A percentile compares a stretch with the other conserved stretches of the same genome.
These are phyloP conservation scores for Triticum timopheevii DNA, from an alignment of 176 grass and related monocot species.

Conservation along the genomic window DNA sequence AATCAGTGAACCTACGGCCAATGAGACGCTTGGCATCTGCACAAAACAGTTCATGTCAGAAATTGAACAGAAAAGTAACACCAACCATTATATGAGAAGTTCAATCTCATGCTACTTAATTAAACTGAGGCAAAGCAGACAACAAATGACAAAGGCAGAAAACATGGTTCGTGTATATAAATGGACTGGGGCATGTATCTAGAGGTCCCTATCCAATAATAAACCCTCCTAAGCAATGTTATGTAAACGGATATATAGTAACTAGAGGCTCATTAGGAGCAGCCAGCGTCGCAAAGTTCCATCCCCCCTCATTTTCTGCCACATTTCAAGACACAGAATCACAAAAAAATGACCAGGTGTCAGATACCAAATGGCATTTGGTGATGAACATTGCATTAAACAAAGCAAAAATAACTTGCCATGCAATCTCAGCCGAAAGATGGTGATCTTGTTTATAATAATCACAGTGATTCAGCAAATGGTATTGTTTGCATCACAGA, in stretches of 20 bases:
- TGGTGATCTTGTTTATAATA: slow-evolving; percentile 52
- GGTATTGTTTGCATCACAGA: slow-evolving; percentile 50
- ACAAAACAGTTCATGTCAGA: not conserved
- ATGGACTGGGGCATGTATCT: not conserved
- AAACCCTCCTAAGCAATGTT: not conserved
- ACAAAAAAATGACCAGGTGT: not conserved
- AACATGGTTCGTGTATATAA: no score
- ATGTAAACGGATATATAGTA: slow-evolving; percentile 50
- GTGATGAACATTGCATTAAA: no score
- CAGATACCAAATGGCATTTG: no score
- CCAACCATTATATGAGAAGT: not conserved
- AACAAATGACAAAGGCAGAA: not conserved
- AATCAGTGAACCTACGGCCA: slow-evolving; percentile 42
- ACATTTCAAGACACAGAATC: slow-evolving; percentile 53
- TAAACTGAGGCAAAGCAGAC: no score
- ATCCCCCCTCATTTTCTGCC: slow-evolving; percentile 35
- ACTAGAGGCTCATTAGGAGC: slow-evolving; percentile 31
- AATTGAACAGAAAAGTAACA: not conserved
- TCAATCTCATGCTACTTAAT: not conserved
- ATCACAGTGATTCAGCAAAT: slow-evolving; percentile 54
- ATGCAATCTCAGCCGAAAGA: slow-evolving; percentile 67
- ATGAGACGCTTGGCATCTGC: slow-evolving; percentile 70
- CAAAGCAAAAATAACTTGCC: not conserved
- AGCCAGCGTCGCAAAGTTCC: slow-evolving; percentile 50
- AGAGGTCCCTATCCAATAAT: not conserved